Evolutionary conservation across 257 asterid genomes (phyloP).

Genomic region (Petunia axillaris): DNA sequence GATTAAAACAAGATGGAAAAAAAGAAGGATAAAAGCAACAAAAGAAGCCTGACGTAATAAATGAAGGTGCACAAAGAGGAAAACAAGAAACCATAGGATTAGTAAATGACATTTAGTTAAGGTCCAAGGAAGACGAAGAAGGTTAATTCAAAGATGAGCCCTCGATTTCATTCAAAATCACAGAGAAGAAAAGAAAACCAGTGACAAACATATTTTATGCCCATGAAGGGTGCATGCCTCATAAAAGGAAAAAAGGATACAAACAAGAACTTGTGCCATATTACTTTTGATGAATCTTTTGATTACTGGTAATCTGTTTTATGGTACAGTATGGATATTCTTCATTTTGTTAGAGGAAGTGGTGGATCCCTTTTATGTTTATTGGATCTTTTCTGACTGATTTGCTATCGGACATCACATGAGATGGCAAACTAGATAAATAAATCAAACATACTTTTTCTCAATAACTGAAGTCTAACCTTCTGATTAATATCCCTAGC

Average conservation of each 20-base stretch:
- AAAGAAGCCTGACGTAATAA: background rate
- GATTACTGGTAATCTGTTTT: background rate
- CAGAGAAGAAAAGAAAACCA: constrained; percentile 54
- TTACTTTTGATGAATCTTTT: background rate
- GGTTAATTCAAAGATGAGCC: background rate
- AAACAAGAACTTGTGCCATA: background rate
- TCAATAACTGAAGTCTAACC: constrained; percentile 43
- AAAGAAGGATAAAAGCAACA: background rate
- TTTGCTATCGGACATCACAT: background rate
- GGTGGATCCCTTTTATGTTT: background rate
- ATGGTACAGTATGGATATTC: background rate
- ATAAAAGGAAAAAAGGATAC: background rate
- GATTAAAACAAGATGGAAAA: background rate
- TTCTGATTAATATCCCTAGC: constrained; percentile 77
- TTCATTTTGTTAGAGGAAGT: background rate
- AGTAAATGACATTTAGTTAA: background rate
- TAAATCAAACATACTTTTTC: constrained; percentile 4
- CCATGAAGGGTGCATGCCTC: background rate
- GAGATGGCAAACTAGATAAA: background rate
- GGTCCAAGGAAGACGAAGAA: background rate
- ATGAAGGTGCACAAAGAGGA: constrained; percentile 19
- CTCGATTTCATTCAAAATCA: constrained; percentile 22
- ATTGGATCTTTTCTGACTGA: background rate
- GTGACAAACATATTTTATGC: background rate
- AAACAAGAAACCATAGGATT: constrained; percentile 7